Evolutionary conservation across 352 stramenopile genomes (phyloP).

Genomic region (Globisporangium yorkense): DNA sequence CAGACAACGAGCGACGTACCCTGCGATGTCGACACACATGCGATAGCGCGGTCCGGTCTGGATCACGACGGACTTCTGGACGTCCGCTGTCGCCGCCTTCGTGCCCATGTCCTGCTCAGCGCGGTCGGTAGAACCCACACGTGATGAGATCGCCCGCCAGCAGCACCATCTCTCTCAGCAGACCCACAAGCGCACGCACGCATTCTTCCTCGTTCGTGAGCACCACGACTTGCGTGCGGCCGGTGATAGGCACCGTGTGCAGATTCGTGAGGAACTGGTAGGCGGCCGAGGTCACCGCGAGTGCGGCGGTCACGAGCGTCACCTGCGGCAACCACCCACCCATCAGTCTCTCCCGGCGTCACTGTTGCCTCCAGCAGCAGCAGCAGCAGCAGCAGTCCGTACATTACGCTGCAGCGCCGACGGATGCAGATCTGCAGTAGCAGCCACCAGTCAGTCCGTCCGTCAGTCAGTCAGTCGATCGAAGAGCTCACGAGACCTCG

Average conservation of each 20-base stretch:
- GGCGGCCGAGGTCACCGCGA: conserved; percentile 35
- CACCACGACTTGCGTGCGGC: conserved; percentile 60
- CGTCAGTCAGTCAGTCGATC: too few species aligned
- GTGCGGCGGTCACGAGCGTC: conserved; percentile 29
- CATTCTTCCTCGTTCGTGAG: conserved; percentile 54
- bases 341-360: too few species aligned
- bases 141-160: too few species aligned
- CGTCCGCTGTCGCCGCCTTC: conserved; percentile 32
- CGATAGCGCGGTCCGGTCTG: conserved; percentile 37
- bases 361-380: too few species aligned
- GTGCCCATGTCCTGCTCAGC: conserved; percentile 40
- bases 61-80: conserved; percentile 33
- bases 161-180: too few species aligned
- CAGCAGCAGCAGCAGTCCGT: too few species aligned
- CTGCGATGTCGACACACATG: conserved; percentile 57
- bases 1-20: conserved; percentile 21
- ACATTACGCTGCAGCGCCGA: conserved; percentile 41
- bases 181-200: conserved; percentile 22
- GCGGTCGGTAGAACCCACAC: too few species aligned
- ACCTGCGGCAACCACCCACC: conserved; percentile 16
- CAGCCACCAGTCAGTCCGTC: too few species aligned
- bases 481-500: too few species aligned
- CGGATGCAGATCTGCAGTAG: conserved; percentile 10
- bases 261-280: conserved; percentile 72
- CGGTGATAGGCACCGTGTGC: conserved; percentile 59